Conservation (phyloP, 2,329 filamentous ascomycete species). For the Cytospora chrysosperma region DNA sequence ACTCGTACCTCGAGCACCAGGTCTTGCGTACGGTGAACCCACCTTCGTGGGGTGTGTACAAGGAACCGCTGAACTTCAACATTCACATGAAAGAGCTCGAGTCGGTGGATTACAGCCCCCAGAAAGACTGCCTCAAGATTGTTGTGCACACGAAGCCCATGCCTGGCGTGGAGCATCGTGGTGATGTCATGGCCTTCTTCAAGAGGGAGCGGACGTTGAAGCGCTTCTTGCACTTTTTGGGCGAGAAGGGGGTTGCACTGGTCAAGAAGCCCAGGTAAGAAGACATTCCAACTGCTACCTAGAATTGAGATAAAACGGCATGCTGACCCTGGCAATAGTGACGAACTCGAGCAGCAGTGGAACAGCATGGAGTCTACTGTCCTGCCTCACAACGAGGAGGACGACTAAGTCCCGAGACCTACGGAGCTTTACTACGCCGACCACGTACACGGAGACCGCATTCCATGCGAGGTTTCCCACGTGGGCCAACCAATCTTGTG, state of each 20-base stretch:
- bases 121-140: conserved; percentile 40
- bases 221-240: conserved; percentile 50
- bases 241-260: conserved; percentile 43
- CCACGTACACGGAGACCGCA: background rate
- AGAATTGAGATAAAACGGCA: background rate
- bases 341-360: conserved; percentile 40
- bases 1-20: conserved; percentile 50
- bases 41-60: conserved; percentile 50
- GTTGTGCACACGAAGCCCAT: conserved; percentile 39
- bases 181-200: conserved; percentile 51
- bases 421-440: background rate
- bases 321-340: conserved; percentile 29
- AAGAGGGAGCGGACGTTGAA: conserved; percentile 52
- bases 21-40: conserved; percentile 44
- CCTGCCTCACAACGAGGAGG: conserved; percentile 25
- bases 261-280: conserved; percentile 43
- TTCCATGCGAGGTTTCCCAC: background rate
- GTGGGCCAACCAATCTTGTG: background rate
- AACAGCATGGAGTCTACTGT: conserved; percentile 36
- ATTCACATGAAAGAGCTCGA: conserved; percentile 46
- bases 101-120: conserved; percentile 40
- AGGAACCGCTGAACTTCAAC: conserved; percentile 51
- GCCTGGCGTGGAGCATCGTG: conserved; percentile 36
- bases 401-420: conserved; percentile 1
- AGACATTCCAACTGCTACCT: background rate